Conservation (phyloP, 2,329 filamentous ascomycete genomes). For the Monilinia fructicola region DNA sequence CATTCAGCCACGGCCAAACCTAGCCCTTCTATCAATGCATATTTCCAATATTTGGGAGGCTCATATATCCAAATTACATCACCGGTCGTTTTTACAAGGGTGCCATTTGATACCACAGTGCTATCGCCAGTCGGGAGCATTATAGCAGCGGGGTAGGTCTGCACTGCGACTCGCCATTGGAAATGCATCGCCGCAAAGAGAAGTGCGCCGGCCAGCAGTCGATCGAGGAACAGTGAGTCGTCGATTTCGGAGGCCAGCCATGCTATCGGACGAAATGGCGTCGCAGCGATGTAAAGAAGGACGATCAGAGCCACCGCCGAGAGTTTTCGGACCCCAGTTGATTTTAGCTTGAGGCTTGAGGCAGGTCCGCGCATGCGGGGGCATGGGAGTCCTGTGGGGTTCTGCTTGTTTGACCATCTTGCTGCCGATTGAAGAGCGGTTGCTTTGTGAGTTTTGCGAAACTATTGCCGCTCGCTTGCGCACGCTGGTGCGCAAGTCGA, state of each 20-base stretch:
- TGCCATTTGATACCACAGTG: conserved; percentile 14
- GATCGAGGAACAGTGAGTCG: conserved; percentile 29
- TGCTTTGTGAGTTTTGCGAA: neutral
- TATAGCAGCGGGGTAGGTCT: conserved; percentile 25
- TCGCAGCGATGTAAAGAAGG: conserved; percentile 29
- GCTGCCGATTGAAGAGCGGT: neutral
- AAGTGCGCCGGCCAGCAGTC: conserved; percentile 27
- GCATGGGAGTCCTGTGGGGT: conserved; percentile 13
- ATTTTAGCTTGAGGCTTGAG: conserved; percentile 4
- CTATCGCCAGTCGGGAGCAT: neutral
- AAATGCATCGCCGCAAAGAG: conserved; percentile 30
- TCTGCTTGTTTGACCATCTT: conserved; percentile 22
- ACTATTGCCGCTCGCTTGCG: neutral
- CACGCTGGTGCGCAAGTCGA: neutral
- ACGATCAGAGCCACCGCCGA: conserved; percentile 10
- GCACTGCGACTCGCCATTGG: conserved; percentile 32
- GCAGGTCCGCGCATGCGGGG: neutral
- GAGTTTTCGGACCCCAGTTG: conserved; percentile 13
- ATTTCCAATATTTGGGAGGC: conserved; percentile 29
- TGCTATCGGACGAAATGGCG: conserved; percentile 31
- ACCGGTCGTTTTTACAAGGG: neutral
- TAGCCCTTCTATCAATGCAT: conserved; percentile 23
- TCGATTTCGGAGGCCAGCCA: conserved; percentile 26
- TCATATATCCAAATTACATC: conserved; percentile 28
- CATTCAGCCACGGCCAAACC: conserved; percentile 24